Percentiles rank a stretch among this genome's conserved stretches.
These are phyloP conservation scores for Penicillium sumatraense DNA, from an alignment of 2,329 filamentous ascomycete genomes.

Conservation along the genomic window DNA sequence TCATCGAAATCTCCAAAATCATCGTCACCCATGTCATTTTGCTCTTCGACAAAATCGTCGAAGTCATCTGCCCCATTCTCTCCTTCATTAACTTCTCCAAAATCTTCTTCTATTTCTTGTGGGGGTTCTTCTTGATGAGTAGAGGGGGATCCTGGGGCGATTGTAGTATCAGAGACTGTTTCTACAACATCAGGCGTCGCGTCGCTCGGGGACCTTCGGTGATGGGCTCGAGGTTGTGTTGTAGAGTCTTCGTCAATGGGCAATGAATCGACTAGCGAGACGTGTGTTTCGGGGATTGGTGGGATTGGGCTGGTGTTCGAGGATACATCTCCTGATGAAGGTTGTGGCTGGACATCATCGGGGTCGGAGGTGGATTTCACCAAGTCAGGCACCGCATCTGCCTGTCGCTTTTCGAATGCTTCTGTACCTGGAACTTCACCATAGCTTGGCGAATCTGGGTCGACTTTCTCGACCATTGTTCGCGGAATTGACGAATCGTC, in stretches of 20 bases:
- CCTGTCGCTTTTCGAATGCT: constrained; percentile 60
- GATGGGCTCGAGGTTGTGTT: constrained; percentile 43
- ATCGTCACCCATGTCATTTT: constrained; percentile 55
- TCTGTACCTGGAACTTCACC: constrained; percentile 66
- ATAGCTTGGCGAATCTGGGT: constrained; percentile 59
- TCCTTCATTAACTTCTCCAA: constrained; percentile 61
- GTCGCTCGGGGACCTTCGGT: constrained; percentile 47
- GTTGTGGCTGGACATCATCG: constrained; percentile 33
- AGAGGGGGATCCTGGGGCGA: constrained; percentile 48
- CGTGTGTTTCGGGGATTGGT: constrained; percentile 48
- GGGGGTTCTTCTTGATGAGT: constrained; percentile 55
- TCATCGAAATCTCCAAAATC: constrained; percentile 70
- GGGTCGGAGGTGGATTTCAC: constrained; percentile 55
- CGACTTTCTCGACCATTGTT: constrained; percentile 66
- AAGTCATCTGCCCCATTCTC: constrained; percentile 65
- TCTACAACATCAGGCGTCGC: constrained; percentile 49
- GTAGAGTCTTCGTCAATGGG: constrained; percentile 38
- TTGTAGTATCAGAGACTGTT: constrained; percentile 53
- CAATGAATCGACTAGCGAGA: constrained; percentile 49
- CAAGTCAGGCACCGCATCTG: constrained; percentile 64
- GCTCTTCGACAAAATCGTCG: constrained; percentile 58
- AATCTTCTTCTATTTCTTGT: constrained; percentile 52
- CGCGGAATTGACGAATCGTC: constrained; percentile 60
- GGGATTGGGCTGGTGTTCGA: constrained; percentile 20
- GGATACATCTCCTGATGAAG: constrained; percentile 23